Percentiles rank a stretch among this genome's conserved stretches.
phyloP scores from a whole-genome alignment of 2,329 filamentous ascomycete genomes.

The Cercospora zeina region DNA sequence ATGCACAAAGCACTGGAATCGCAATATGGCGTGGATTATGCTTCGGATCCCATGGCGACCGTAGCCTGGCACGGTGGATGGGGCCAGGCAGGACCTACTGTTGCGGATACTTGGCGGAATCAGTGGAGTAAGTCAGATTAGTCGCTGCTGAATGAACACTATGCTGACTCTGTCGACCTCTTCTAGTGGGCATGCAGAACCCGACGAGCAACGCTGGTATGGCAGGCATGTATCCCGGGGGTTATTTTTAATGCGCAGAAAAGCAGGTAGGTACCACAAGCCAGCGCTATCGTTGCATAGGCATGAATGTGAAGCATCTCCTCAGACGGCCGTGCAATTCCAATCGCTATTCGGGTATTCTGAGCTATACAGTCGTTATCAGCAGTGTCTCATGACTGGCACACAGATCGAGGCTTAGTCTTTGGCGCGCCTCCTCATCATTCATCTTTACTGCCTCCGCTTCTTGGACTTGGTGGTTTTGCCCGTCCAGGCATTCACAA shows the following conservation, averaged over 20 bases:
- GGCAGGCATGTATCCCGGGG: constrained; percentile 15
- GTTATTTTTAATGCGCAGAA: constrained; percentile 7
- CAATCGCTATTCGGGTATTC: constrained; percentile 10
- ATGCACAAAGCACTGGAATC: constrained; percentile 10
- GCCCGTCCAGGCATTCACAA: constrained; percentile 67
- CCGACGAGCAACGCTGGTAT: constrained; percentile 9
- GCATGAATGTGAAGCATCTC: neutral
- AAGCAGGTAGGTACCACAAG: neutral
- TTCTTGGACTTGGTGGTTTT: constrained; percentile 25
- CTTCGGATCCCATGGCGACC: neutral
- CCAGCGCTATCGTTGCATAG: neutral
- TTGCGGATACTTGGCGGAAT: constrained; percentile 1
- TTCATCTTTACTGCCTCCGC: constrained; percentile 2
- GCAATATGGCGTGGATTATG: neutral
- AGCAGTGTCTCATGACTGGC: neutral
- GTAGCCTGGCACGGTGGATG: constrained; percentile 14
- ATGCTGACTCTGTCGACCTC: neutral
- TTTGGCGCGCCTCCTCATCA: neutral
- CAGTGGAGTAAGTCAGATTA: neutral
- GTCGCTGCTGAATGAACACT: neutral
- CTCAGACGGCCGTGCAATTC: neutral
- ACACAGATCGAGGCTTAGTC: neutral
- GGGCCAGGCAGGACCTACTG: constrained; percentile 1
- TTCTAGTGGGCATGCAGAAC: constrained; percentile 14
- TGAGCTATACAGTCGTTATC: constrained; percentile 9